Percentiles rank a stretch among this genome's conserved stretches.
Conservation (phyloP, 257 asterid species). For the Solanum raphanifolium region DNA sequence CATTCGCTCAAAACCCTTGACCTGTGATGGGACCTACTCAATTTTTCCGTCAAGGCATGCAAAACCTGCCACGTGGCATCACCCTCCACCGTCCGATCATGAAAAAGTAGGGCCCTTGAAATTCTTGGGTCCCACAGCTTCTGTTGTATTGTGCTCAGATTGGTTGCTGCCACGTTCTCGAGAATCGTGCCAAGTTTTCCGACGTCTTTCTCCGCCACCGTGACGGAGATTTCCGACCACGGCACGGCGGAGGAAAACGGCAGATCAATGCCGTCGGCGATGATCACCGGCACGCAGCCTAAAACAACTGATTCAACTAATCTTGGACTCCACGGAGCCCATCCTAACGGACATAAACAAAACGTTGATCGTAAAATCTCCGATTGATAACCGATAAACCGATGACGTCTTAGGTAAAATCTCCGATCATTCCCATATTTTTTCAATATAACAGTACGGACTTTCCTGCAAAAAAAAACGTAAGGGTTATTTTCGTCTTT, state of each 20-base stretch:
- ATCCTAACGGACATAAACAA: slow-evolving; percentile 77
- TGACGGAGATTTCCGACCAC: slow-evolving; percentile 60
- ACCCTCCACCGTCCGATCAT: slow-evolving; percentile 37
- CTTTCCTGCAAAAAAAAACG: slow-evolving; percentile 22
- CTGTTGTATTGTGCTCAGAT: slow-evolving; percentile 46
- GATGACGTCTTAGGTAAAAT: slow-evolving; percentile 52
- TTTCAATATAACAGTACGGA: slow-evolving; percentile 56
- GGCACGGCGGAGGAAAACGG: slow-evolving; percentile 67
- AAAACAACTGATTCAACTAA: slow-evolving; percentile 74
- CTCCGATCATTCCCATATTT: slow-evolving; percentile 48
- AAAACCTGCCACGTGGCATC: slow-evolving; percentile 92
- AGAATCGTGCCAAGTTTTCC: slow-evolving; percentile 41
- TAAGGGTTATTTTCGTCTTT: not conserved
- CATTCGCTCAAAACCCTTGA: slow-evolving; percentile 33
- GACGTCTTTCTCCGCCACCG: slow-evolving; percentile 78
- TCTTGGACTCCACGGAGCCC: slow-evolving; percentile 99
- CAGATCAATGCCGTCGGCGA: slow-evolving; percentile 71
- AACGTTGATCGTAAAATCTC: slow-evolving; percentile 70
- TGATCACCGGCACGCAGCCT: slow-evolving; percentile 82
- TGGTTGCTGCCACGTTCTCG: slow-evolving; percentile 56
- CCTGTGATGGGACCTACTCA: slow-evolving; percentile 33
- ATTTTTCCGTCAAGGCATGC: slow-evolving; percentile 22
- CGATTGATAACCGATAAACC: slow-evolving; percentile 68
- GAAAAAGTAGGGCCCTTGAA: slow-evolving; percentile 40
- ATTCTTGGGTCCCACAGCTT: slow-evolving; percentile 51